Percentiles rank a stretch among this genome's conserved stretches.
Evolutionary conservation across 23 red algal genomes (phyloP).

Genomic region (Porphyridium purpureum): DNA sequence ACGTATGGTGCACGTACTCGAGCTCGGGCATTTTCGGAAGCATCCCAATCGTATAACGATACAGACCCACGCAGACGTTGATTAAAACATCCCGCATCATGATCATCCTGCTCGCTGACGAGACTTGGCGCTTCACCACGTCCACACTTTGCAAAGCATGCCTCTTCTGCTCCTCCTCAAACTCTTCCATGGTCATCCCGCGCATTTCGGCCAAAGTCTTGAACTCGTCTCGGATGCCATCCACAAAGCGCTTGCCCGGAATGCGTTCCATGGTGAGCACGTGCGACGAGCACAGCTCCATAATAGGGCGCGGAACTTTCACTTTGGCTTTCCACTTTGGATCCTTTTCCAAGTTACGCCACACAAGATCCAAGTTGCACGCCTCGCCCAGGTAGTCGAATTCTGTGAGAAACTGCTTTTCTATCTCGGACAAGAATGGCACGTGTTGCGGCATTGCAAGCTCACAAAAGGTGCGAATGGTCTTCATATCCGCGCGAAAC

Average conservation of each 20-base stretch:
- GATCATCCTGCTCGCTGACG: constrained; percentile 4
- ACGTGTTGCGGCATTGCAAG: constrained; percentile 52
- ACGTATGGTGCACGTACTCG: constrained; percentile 15
- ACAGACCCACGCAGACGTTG: constrained; percentile 17
- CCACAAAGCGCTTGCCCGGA: constrained; percentile 42
- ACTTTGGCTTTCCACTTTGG: constrained; percentile 17
- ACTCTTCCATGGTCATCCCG: constrained; percentile 18
- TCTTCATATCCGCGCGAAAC: constrained; percentile 52
- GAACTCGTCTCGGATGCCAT: constrained; percentile 22
- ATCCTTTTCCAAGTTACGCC: constrained; percentile 8
- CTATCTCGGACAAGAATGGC: constrained; percentile 36
- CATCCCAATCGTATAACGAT: constrained; percentile 18
- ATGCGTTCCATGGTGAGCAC: constrained; percentile 70
- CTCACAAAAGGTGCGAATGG: constrained; percentile 52
- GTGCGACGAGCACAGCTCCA: constrained; percentile 19
- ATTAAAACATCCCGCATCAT: constrained; percentile 10
- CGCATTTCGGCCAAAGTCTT: constrained; percentile 12
- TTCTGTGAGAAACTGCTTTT: constrained; percentile 55
- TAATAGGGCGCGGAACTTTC: constrained; percentile 28
- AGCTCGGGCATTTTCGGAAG: constrained; percentile 5
- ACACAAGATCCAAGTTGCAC: constrained; percentile 30
- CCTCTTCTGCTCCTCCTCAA: constrained; percentile 42
- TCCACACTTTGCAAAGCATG: constrained; percentile 8
- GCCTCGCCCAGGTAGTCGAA: constrained; percentile 58
- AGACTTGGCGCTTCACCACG: constrained; percentile 5